Conservation (phyloP, 441 rosid species). For the Metrosideros polymorpha region DNA sequence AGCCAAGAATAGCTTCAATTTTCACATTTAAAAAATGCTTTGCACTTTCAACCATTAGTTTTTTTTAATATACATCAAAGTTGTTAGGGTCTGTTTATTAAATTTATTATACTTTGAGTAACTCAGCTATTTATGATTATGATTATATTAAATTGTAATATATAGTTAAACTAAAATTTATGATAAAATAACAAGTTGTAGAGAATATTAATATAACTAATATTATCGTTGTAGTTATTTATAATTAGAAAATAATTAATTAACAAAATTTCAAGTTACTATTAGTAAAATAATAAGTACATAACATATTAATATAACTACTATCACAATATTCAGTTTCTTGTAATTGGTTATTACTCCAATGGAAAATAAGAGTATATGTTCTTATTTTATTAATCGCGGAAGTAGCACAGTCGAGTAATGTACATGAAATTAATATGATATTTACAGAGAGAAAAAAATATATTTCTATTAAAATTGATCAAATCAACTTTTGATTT, state of each 20-base stretch:
- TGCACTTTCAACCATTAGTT: not conserved
- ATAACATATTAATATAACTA: no score
- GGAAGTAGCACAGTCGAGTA: not conserved
- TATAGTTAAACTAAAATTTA: rapidly evolving
- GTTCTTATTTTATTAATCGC: not conserved
- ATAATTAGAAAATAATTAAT: not conserved
- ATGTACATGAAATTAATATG: not conserved
- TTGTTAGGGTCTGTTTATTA: not conserved
- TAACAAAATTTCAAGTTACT: not conserved
- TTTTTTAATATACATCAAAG: not conserved
- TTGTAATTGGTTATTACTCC: not conserved
- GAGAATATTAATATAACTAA: not conserved
- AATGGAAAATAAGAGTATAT: not conserved
- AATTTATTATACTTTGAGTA: not conserved
- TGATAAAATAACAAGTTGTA: not conserved
- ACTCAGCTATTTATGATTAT: not conserved
- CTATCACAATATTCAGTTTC: not conserved
- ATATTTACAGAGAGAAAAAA: not conserved
- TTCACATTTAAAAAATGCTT: not conserved
- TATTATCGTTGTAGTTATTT: not conserved
- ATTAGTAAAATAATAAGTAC: not conserved
- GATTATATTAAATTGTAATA: not conserved
- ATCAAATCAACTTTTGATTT: not conserved
- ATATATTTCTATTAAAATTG: not conserved
- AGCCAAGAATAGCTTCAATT: not conserved